A percentile compares a stretch with the other conserved stretches of the same genome.
Conservation (phyloP, 441 rosid species). For the Flueggea neowawraea region DNA sequence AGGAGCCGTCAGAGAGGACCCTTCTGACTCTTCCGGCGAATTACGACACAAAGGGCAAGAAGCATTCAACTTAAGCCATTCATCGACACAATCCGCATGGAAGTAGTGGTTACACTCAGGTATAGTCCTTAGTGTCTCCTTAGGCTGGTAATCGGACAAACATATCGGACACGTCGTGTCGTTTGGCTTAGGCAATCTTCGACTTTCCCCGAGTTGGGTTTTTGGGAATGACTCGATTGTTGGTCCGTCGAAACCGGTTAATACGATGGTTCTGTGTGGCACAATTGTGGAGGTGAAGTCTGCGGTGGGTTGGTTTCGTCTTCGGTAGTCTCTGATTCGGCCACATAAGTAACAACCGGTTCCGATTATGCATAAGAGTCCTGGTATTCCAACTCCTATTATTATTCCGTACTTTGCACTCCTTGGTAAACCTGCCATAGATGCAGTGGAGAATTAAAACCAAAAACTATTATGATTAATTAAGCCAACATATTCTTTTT, state of each 20-base stretch:
- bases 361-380: conserved; percentile 35
- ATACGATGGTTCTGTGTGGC: not conserved
- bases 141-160: conserved; percentile 55
- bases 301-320: not conserved
- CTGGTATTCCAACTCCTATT: conserved; percentile 41
- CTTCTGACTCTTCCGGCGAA: conserved; percentile 32
- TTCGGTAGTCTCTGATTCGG: conserved; percentile 5
- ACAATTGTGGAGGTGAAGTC: conserved; percentile 8
- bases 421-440: conserved; percentile 23
- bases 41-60: conserved; percentile 82
- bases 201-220: conserved; percentile 59
- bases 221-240: conserved; percentile 69
- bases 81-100: conserved; percentile 65
- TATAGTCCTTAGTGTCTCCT: conserved; percentile 63
- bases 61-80: conserved; percentile 67
- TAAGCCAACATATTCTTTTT: not conserved
- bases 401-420: conserved; percentile 37
- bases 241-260: conserved; percentile 43
- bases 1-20: conserved; percentile 13
- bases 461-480: not conserved
- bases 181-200: conserved; percentile 55
- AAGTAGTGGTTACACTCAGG: conserved; percentile 83
- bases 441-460: not conserved
- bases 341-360: conserved; percentile 25
- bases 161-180: conserved; percentile 69